phyloP scores from a whole-genome alignment of 345 rosid genomes.

The Schrenkiella parvula region DNA sequence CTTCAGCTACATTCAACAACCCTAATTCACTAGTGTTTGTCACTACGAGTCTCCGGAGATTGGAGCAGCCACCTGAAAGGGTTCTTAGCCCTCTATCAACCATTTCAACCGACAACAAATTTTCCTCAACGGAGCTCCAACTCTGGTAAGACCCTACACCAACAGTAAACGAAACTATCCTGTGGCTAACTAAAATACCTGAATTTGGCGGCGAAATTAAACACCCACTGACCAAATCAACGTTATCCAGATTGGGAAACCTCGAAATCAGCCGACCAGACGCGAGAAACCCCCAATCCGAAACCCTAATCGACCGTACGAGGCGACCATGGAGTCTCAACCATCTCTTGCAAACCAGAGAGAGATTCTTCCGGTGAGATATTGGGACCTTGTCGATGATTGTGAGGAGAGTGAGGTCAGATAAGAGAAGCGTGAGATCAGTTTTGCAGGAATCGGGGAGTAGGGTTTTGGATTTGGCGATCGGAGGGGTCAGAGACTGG shows the following conservation, averaged over 20 bases:
- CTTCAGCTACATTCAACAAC: slow-evolving; percentile 55
- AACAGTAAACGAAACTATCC: slow-evolving; percentile 44
- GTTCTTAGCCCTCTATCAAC: slow-evolving; percentile 56
- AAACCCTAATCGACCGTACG: slow-evolving; percentile 51
- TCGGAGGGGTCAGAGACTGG: slow-evolving; percentile 42
- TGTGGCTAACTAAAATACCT: slow-evolving; percentile 49
- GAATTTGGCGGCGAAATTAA: slow-evolving; percentile 49
- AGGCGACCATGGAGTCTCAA: slow-evolving; percentile 70
- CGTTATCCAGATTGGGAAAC: slow-evolving; percentile 64
- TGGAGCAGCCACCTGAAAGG: slow-evolving; percentile 60
- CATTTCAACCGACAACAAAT: slow-evolving; percentile 53
- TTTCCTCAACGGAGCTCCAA: slow-evolving; percentile 40
- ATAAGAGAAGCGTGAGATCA: slow-evolving; percentile 65
- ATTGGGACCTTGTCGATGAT: slow-evolving; percentile 54
- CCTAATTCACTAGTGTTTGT: slow-evolving; percentile 72
- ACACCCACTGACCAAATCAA: slow-evolving; percentile 58
- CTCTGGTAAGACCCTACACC: slow-evolving; percentile 38
- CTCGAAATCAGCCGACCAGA: slow-evolving; percentile 61
- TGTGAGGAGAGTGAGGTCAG: slow-evolving; percentile 68
- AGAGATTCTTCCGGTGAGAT: slow-evolving; percentile 50
- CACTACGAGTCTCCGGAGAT: slow-evolving; percentile 61
- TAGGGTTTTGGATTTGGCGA: slow-evolving; percentile 44
- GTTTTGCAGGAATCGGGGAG: slow-evolving; percentile 38
- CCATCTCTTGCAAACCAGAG: slow-evolving; percentile 93
- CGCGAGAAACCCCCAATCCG: slow-evolving; percentile 67